A percentile compares a stretch with the other conserved stretches of the same genome.
phyloP scores from a whole-genome alignment of 2,329 filamentous ascomycete species.

The Xylariomycetidae sp. region DNA sequence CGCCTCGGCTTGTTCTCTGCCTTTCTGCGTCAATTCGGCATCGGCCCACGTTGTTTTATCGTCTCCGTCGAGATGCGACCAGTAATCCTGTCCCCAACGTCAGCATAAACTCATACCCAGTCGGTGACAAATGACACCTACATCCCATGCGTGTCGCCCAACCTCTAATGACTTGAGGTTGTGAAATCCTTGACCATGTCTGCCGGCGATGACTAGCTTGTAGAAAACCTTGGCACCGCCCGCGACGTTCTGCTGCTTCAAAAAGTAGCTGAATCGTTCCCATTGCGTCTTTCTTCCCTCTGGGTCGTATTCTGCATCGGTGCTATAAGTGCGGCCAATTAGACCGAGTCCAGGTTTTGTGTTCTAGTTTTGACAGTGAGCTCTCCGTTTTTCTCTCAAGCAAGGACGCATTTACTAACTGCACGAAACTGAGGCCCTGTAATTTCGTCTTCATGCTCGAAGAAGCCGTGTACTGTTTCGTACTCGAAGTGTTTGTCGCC shows the following conservation, averaged over 20 bases:
- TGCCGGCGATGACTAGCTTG: conserved; percentile 13
- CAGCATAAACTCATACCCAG: neutral
- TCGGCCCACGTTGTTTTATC: conserved; percentile 34
- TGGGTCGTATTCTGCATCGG: conserved; percentile 11
- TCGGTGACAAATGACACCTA: conserved; percentile 1
- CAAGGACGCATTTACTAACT: conserved; percentile 6
- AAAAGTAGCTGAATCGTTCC: conserved; percentile 44
- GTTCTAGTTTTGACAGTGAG: conserved; percentile 3
- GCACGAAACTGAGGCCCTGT: conserved; percentile 12
- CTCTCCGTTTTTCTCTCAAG: neutral
- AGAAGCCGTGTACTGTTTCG: conserved; percentile 10
- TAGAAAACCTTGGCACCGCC: conserved; percentile 48
- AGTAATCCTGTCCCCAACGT: conserved; percentile 16
- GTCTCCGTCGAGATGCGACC: conserved; percentile 35
- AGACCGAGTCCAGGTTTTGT: conserved; percentile 12
- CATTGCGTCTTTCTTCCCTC: conserved; percentile 39
- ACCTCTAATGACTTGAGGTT: conserved; percentile 17
- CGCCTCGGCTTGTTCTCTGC: conserved; percentile 47
- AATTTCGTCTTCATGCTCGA: conserved; percentile 12
- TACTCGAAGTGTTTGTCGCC: conserved; percentile 5
- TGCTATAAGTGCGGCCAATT: conserved; percentile 12
- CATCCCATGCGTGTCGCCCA: conserved; percentile 13
- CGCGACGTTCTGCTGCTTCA: conserved; percentile 40
- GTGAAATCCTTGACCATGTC: conserved; percentile 16
- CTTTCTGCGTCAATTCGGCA: conserved; percentile 45